Base-by-base conservation (phyloP, 1,284 basidiomycete species). In the Moesziomyces sp. region DNA sequence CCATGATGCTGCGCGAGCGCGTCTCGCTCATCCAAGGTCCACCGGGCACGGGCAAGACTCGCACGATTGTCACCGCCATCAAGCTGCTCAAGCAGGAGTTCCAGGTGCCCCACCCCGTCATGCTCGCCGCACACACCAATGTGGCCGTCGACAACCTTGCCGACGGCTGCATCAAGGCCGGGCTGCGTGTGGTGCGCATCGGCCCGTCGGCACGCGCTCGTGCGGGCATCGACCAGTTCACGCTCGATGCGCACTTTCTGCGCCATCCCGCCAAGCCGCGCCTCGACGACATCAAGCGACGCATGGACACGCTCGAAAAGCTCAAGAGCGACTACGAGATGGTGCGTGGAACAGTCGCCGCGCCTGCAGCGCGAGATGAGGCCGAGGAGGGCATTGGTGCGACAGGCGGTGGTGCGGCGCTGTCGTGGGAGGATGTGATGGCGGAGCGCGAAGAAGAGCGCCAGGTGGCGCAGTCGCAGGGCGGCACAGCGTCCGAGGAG, bases 1-100 rank as follows among this genome's bases (percentile, higher is more conserved):
- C 93, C 1, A 88, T 90, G 86, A 95, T 96, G 91, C 87, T 97
- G 46, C 89, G 89, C 7, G 88, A 93, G 75, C 86, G 89, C 33
- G 84, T 93, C 40, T 92, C 91, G 80, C 86, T 97, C 23, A 89
- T 97, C 21, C 94, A 97, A 85, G 94, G 94, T 16, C 94, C 94
- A 23, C 94, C 94, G 7, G 94, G 94, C n/a, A 97, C 94, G 0
- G 93, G 94, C 48, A 97, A 97, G 85, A 96, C 94, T 1, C 90
- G 91, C 78, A 96, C 94, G 0, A 93, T 97, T 52, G 90, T 95
- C 33, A 91, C 94, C 80, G 88, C 92, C 1, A 88, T 94, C 75
- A 89, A 89, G 74, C 85, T 97, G 28, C 89, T 97, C 72, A 97
- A 97, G 87, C 88, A 89, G 42, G 89, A 94, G 81, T 97, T 94